A percentile compares a stretch with the other conserved stretches of the same genome.
Evolutionary conservation across 768 basidiomycete genomes (phyloP).

Genomic region (Pleurotus cornucopiae): DNA sequence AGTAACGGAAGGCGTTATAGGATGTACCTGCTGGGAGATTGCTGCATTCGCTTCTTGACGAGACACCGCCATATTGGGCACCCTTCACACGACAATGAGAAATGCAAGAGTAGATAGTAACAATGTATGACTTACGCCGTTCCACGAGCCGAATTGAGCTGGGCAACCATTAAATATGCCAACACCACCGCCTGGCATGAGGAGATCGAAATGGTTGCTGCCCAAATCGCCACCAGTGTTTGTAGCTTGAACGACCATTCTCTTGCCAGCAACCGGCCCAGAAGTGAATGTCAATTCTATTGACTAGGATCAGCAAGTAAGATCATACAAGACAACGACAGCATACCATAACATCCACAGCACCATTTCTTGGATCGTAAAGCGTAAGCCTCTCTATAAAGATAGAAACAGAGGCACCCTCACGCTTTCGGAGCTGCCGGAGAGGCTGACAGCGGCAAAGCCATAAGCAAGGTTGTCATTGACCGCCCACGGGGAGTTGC

Average conservation of each 20-base stretch:
- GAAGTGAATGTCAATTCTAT: constrained; percentile 5
- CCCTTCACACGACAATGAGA: neutral
- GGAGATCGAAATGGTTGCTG: constrained; percentile 4
- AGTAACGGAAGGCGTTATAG: neutral
- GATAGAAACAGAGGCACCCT: neutral
- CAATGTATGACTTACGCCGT: neutral
- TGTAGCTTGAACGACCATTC: constrained; percentile 4
- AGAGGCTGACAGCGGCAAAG: constrained; percentile 5
- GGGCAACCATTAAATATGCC: constrained; percentile 6
- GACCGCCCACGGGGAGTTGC: constrained; percentile 4
- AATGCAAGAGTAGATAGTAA: neutral
- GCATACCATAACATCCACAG: constrained; percentile 4
- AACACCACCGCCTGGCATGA: constrained; percentile 2
- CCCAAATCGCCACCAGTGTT: constrained; percentile 6
- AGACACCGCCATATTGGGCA: constrained; percentile 2
- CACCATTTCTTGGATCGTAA: neutral
- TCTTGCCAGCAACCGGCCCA: constrained; percentile 5
- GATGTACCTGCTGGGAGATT: neutral
- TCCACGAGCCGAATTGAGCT: constrained; percentile 6
- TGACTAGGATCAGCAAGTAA: neutral
- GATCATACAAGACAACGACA: no score
- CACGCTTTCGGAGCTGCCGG: constrained; percentile 5
- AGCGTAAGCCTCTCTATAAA: neutral
- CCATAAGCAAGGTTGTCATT: neutral
- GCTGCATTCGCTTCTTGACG: constrained; percentile 1